Conservation (phyloP, 768 basidiomycete genomes). For the Naematelia encephala region DNA sequence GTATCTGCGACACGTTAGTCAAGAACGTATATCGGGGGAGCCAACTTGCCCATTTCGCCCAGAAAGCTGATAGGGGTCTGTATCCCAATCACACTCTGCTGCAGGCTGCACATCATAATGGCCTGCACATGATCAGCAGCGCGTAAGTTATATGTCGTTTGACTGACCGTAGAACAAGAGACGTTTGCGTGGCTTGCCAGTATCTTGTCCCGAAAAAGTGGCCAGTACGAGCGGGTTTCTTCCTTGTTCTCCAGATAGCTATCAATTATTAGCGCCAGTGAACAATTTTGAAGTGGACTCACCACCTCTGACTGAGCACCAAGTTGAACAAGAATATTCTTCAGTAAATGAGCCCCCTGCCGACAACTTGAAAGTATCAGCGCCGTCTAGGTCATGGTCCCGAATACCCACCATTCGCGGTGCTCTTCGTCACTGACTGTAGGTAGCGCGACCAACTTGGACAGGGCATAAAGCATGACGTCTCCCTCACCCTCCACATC, state of each 20-base stretch:
- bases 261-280: background rate
- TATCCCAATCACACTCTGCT: conserved; percentile 67
- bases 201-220: conserved; percentile 71
- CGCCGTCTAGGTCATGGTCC: background rate
- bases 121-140: conserved; percentile 44
- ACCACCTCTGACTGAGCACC: conserved; percentile 79
- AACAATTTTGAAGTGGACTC: conserved; percentile 26
- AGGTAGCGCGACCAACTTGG: conserved; percentile 80
- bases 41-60: conserved; percentile 75
- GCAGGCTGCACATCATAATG: conserved; percentile 98
- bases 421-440: conserved; percentile 71
- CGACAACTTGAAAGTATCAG: conserved; percentile 62
- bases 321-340: conserved; percentile 79
- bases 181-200: conserved; percentile 61
- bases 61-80: conserved; percentile 75
- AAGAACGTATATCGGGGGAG: background rate
- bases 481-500: conserved; percentile 55
- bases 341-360: conserved; percentile 89
- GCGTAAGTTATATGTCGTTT: background rate
- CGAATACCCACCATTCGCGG: conserved; percentile 56
- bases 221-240: conserved; percentile 85
- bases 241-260: conserved; percentile 74
- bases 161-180: conserved; percentile 80
- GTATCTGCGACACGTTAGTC: conserved; percentile 25
- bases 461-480: conserved; percentile 71